Conservation (phyloP, 73 alveolate species). For the Tetrahymena malaccensis region DNA sequence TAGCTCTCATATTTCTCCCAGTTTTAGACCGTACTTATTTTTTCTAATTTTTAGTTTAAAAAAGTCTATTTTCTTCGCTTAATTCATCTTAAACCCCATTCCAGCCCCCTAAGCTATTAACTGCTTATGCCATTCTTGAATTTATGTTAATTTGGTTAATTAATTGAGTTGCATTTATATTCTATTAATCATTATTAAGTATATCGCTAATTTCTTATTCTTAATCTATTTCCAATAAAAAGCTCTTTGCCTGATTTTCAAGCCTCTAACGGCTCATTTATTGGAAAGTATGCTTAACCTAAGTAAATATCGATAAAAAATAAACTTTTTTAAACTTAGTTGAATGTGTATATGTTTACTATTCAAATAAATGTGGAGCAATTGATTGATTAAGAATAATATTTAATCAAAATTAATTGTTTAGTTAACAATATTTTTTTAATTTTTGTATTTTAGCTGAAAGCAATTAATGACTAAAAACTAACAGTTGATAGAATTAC, state of each 20-base stretch:
- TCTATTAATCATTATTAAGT: neutral
- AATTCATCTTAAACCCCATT: neutral
- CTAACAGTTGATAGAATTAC: neutral
- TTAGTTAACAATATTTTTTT: too few relatives aligned
- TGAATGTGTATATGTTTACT: neutral
- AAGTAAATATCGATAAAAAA: neutral
- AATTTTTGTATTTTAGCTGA: neutral
- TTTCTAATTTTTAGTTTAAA: neutral
- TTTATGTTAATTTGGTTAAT: neutral
- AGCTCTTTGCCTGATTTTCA: neutral
- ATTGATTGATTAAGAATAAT: neutral
- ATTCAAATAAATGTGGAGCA: neutral
- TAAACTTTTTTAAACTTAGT: too few relatives aligned
- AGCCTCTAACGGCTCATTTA: neutral
- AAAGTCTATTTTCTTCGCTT: neutral
- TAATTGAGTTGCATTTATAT: neutral
- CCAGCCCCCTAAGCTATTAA: neutral
- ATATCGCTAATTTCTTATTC: neutral
- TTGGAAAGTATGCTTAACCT: neutral
- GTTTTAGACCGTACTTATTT: neutral
- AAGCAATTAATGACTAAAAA: too few relatives aligned
- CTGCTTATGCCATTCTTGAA: neutral
- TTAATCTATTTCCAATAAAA: neutral
- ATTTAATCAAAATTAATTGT: too few relatives aligned
- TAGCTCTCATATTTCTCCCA: neutral